A percentile compares a stretch with the other conserved stretches of the same genome.
Conservation (phyloP, 176 grass and related monocot species). For the Zea luxurians region DNA sequence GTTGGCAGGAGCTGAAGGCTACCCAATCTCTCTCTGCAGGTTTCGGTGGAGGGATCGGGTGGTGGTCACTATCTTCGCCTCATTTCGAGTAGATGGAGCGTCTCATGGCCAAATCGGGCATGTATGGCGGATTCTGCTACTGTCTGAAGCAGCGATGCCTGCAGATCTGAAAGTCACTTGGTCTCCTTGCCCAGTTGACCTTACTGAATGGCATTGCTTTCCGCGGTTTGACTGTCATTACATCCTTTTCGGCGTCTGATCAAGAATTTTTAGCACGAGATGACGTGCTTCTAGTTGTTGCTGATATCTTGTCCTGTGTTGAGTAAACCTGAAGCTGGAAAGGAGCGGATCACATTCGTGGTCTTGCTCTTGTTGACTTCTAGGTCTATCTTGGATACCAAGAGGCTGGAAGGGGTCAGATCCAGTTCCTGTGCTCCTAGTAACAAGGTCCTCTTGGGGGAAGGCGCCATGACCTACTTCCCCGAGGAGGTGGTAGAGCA, state of each 20-base stretch:
- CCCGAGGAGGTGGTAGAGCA: constrained; percentile 86
- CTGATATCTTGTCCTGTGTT: neutral
- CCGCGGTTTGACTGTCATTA: neutral
- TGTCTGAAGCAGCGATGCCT: neutral
- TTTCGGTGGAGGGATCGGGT: neutral
- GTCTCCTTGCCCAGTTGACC: constrained; percentile 14
- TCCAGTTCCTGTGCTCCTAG: constrained; percentile 20
- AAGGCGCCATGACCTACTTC: constrained; percentile 71
- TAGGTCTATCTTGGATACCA: constrained; percentile 2
- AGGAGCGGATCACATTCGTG: constrained; percentile 25
- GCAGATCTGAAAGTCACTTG: constrained; percentile 34
- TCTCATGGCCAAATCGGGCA: constrained; percentile 34
- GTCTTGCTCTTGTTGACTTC: constrained; percentile 2
- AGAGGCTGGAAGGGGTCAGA: constrained; percentile 23
- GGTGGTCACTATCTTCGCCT: constrained; percentile 40
- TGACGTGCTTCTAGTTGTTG: neutral
- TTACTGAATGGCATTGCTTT: constrained; percentile 14
- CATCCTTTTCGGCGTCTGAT: constrained; percentile 7
- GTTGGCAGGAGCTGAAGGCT: neutral
- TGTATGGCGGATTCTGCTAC: constrained; percentile 25
- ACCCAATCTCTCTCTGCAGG: constrained; percentile 25
- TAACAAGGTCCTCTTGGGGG: constrained; percentile 32
- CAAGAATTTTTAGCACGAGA: neutral
- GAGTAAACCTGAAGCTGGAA: constrained; percentile 6
- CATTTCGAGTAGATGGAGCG: constrained; percentile 22